Percentiles rank a stretch among this genome's conserved stretches.
phyloP scores from a whole-genome alignment of 2,329 filamentous ascomycete genomes.

The Clonostachys solani region DNA sequence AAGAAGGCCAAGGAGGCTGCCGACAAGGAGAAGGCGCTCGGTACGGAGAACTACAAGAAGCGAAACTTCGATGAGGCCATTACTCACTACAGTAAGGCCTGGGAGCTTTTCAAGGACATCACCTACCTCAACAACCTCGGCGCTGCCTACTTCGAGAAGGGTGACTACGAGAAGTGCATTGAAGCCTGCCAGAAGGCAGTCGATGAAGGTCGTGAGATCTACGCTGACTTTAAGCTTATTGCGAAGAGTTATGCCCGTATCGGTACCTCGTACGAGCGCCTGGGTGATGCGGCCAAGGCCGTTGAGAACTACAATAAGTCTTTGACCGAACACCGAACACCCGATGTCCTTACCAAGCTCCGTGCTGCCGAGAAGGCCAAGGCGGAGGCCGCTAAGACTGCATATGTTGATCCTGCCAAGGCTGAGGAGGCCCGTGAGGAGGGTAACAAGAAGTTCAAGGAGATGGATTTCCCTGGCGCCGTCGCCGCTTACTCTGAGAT shows the following conservation, averaged over 20 bases:
- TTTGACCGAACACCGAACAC: slow-evolving; percentile 93
- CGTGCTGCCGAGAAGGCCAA: slow-evolving; percentile 86
- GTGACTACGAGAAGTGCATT: slow-evolving; percentile 84
- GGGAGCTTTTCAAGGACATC: slow-evolving; percentile 93
- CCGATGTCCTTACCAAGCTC: slow-evolving; percentile 89
- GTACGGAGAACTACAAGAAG: slow-evolving; percentile 98
- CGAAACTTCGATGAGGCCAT: slow-evolving; percentile 94
- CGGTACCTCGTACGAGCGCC: slow-evolving; percentile 88
- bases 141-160: slow-evolving; percentile 93
- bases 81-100: slow-evolving; percentile 89
- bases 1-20: slow-evolving; percentile 89
- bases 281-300: slow-evolving; percentile 73
- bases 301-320: slow-evolving; percentile 90
- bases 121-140: slow-evolving; percentile 96
- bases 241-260: slow-evolving; percentile 98
- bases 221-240: slow-evolving; percentile 96
- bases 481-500: slow-evolving; percentile 95
- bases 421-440: slow-evolving; percentile 94
- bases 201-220: slow-evolving; percentile 82
- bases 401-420: slow-evolving; percentile 87
- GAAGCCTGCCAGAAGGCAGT: slow-evolving; percentile 84
- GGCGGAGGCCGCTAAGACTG: slow-evolving; percentile 66
- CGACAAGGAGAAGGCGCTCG: slow-evolving; percentile 90
- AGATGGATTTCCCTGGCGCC: slow-evolving; percentile 88
- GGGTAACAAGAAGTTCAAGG: slow-evolving; percentile 97